Evolutionary conservation across 2,329 filamentous ascomycete species (phyloP).

Genomic region (Colletotrichum somersetense): DNA sequence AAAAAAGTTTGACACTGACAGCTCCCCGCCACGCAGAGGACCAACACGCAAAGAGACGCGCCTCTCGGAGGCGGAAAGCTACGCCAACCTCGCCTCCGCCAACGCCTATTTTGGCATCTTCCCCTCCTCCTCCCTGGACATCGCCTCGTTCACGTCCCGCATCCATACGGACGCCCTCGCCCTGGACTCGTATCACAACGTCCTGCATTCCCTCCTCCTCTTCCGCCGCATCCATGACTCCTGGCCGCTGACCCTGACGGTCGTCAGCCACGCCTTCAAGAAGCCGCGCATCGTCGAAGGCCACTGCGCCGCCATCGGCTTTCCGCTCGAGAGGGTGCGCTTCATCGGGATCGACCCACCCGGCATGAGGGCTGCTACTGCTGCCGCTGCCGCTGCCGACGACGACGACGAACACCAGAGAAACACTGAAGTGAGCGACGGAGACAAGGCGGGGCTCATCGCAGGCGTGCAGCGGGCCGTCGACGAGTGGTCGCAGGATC

Average conservation of each 20-base stretch:
- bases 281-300: slow-evolving; percentile 69
- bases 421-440: slow-evolving; percentile 42
- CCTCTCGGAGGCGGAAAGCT: slow-evolving; percentile 73
- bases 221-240: slow-evolving; percentile 64
- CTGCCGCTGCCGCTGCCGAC: not conserved
- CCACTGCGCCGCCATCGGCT: slow-evolving; percentile 74
- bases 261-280: slow-evolving; percentile 81
- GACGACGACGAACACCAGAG: not conserved
- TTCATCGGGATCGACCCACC: slow-evolving; percentile 77
- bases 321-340: slow-evolving; percentile 57
- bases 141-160: slow-evolving; percentile 45
- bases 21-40: slow-evolving; percentile 59
- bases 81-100: slow-evolving; percentile 64
- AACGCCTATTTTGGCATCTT: slow-evolving; percentile 62
- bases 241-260: slow-evolving; percentile 71
- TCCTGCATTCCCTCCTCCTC: slow-evolving; percentile 77
- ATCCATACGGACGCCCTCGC: slow-evolving; percentile 77
- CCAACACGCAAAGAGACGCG: slow-evolving; percentile 70
- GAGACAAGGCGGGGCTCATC: slow-evolving; percentile 55
- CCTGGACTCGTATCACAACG: slow-evolving; percentile 87
- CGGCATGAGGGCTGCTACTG: slow-evolving; percentile 51
- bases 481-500: slow-evolving; percentile 64
- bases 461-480: slow-evolving; percentile 58
- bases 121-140: slow-evolving; percentile 25
- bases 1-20: not conserved